Evolutionary conservation across 371 early-diverging fungal species (phyloP), one percentile per base, ranked within the genome.

Genomic region (Sporodiniella umbellata): DNA sequence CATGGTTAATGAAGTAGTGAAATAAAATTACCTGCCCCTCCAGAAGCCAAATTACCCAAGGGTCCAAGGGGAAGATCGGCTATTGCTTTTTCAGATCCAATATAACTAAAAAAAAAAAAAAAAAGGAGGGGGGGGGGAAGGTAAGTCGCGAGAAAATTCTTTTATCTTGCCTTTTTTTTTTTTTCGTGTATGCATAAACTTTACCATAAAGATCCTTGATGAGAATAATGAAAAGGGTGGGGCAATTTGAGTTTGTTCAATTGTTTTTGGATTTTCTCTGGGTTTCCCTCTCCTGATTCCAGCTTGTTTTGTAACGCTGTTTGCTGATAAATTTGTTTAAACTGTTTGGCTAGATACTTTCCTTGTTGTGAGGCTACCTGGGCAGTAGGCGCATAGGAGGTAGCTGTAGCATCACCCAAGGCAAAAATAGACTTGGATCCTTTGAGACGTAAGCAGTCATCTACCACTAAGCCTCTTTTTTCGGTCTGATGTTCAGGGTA

Each of bases 331-430:
- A 83, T 37, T 33, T 70, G 63, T 48, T 81, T 78, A 53, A 95
- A 84, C 18, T 84, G 56, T 14, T 76, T 74, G 14, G 93, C 89
- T 42, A 96, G 79, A 72, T 93, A 94, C 42, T 78, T 78, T 38
- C 94, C 96, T 62, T 95, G 94, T 53, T 90, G 86, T 42, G 82
- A 81, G n/a, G 96, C 94, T 24, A 95, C 96, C 62, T 96, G 96
- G 14, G 94, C 94, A 33, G 93, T 90, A 17, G 93, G 92, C n/a
- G 93, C 89, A 58, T 78, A 87, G 61, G 86, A 84, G 18, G 93
- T 89, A 4, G 92, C 89, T 8, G 88, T 83, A 52, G 87, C 88
- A 64, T 96, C 96, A 30, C 96, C 96, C 24, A 96, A 64, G 5
- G 88, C 92, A 72, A 83, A 96, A 54, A 94, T 86, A 38, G 80